A percentile compares a stretch with the other conserved stretches of the same genome.
Evolutionary conservation across 768 basidiomycete species (phyloP).

Genomic region (Lyophyllum semitale): DNA sequence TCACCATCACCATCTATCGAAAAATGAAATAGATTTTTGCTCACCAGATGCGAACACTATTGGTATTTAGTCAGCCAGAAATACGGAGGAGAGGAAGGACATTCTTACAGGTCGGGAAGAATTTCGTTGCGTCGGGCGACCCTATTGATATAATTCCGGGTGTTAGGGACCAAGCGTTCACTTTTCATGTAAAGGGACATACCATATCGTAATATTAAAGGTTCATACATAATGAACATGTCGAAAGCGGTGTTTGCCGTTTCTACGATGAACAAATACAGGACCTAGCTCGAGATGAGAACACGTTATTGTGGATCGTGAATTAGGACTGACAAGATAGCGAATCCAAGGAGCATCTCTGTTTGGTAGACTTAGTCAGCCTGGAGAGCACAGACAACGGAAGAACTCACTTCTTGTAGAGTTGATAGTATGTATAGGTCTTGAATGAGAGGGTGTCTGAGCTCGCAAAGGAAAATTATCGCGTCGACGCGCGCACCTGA

Average conservation of each 20-base stretch:
- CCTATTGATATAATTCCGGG: not conserved
- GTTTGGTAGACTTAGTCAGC: not conserved
- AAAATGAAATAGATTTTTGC: constrained; percentile 4
- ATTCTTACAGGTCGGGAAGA: constrained; percentile 29
- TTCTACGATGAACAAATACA: constrained; percentile 36
- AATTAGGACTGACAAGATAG: constrained; percentile 26
- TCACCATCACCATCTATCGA: not conserved
- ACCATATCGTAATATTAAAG: constrained; percentile 39
- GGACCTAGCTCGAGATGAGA: constrained; percentile 19
- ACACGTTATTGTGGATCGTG: too few species aligned
- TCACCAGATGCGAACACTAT: constrained; percentile 33
- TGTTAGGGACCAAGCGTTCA: not conserved
- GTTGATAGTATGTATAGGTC: constrained; percentile 36
- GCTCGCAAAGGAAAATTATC: not conserved
- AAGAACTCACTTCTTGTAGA: constrained; percentile 30
- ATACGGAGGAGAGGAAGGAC: not conserved
- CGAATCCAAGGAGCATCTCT: constrained; percentile 36
- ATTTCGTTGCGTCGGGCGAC: constrained; percentile 11
- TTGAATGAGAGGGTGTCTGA: constrained; percentile 3
- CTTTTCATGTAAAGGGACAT: not conserved
- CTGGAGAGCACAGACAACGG: not conserved
- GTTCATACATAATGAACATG: constrained; percentile 40
- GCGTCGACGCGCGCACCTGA: constrained; percentile 21
- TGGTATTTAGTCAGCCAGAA: not conserved
- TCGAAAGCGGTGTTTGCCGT: constrained; percentile 36